Percentiles rank a stretch among this genome's conserved stretches.
phyloP scores from a whole-genome alignment of 305 asterid species.

The Fraxinus floribunda region DNA sequence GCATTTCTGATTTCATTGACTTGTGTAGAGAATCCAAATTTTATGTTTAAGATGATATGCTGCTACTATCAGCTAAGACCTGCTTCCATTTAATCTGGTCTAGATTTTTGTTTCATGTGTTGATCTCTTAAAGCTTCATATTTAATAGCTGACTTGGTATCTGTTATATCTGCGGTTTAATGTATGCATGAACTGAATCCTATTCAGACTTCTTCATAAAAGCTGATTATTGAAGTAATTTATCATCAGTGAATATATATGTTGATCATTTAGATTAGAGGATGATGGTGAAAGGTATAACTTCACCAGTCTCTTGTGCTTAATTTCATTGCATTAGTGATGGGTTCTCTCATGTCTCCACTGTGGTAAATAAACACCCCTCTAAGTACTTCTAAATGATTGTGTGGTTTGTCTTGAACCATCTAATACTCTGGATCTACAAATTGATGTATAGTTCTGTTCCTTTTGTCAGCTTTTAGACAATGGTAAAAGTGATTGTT shows the following conservation, averaged over 20 bases:
- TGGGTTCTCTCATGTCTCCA: not conserved
- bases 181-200: not conserved
- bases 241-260: not conserved
- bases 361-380: not conserved
- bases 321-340: not conserved
- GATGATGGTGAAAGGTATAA: not conserved
- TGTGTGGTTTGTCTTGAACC: not conserved
- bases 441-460: not conserved
- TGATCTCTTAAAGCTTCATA: not conserved
- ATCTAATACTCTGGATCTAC: not conserved
- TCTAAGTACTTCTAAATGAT: not conserved
- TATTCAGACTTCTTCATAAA: not conserved
- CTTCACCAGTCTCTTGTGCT: not conserved
- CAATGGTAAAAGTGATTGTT: conserved; percentile 3
- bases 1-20: not conserved
- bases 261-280: not conserved
- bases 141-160: not conserved
- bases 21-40: not conserved
- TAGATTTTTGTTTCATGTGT: not conserved
- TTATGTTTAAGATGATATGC: not conserved
- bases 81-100: not conserved
- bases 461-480: not conserved
- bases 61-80: not conserved
- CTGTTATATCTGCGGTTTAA: not conserved
- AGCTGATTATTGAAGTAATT: not conserved